Conservation (phyloP, 768 basidiomycete genomes). For the Russula emetica region DNA sequence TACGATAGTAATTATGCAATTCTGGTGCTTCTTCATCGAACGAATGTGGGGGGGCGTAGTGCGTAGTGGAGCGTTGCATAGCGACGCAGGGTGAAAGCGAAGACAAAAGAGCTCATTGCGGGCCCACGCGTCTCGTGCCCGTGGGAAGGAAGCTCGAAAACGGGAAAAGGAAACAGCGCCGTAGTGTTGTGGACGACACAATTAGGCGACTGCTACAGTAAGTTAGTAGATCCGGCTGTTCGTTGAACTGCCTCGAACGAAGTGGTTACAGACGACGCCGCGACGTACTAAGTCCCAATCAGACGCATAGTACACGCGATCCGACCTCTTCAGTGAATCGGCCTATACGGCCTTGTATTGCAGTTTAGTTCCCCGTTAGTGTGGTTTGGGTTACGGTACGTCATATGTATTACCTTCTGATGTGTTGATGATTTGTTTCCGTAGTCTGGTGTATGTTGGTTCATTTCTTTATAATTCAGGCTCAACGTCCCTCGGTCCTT, state of each 20-base stretch:
- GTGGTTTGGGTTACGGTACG: too few relatives aligned
- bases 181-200: conserved; percentile 9
- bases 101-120: neutral
- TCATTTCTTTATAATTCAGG: too few relatives aligned
- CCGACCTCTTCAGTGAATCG: too few relatives aligned
- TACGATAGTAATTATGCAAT: neutral
- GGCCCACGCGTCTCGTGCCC: neutral
- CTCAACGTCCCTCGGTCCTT: too few relatives aligned
- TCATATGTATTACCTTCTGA: too few relatives aligned
- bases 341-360: too few relatives aligned
- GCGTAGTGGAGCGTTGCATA: conserved; percentile 3
- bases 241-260: neutral
- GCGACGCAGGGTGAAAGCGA: neutral
- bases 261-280: too few relatives aligned
- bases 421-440: too few relatives aligned
- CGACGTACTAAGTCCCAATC: too few relatives aligned
- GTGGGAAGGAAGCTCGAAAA: neutral
- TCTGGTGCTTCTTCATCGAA: neutral
- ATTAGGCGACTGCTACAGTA: neutral
- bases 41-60: neutral
- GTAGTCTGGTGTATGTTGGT: too few relatives aligned
- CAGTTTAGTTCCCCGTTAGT: too few relatives aligned
- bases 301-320: too few relatives aligned
- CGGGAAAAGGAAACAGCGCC: neutral
- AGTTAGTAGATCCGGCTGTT: neutral